A percentile compares a stretch with the other conserved stretches of the same genome.
These are phyloP conservation scores for Panicum hallii DNA, from an alignment of 202 grass and related monocot genomes.

Conservation along the genomic window DNA sequence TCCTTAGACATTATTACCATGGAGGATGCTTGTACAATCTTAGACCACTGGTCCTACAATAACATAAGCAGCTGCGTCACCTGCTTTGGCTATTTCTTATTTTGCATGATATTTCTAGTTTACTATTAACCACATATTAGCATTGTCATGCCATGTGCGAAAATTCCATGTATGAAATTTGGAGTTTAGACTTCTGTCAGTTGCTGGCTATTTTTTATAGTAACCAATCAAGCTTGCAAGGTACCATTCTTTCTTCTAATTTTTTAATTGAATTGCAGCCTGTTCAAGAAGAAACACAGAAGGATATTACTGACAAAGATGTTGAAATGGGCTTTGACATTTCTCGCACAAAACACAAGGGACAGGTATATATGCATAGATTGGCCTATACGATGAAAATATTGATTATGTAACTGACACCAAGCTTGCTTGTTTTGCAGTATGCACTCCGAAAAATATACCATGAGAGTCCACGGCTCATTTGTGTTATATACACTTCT, in stretches of 20 bases:
- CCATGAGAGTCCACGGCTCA: conserved; percentile 84
- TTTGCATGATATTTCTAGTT: conserved; percentile 7
- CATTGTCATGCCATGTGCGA: neutral
- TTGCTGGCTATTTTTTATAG: conserved; percentile 9
- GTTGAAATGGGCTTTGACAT: conserved; percentile 93
- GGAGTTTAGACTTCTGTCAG: conserved; percentile 11
- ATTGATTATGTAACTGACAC: conserved; percentile 38
- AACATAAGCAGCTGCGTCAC: neutral
- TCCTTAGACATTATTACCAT: neutral
- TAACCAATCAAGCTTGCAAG: conserved; percentile 27
- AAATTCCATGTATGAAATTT: neutral
- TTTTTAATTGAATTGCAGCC: conserved; percentile 61
- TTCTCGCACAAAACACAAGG: conserved; percentile 78
- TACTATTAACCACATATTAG: conserved; percentile 8
- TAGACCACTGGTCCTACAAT: conserved; percentile 3
- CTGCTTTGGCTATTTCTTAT: neutral
- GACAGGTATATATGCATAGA: conserved; percentile 61
- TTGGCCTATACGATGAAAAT: conserved; percentile 7
- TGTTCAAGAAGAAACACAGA: conserved; percentile 73
- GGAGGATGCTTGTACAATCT: conserved; percentile 22
- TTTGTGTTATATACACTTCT: conserved; percentile 96
- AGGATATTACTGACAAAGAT: conserved; percentile 85
- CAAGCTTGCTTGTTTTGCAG: conserved; percentile 58
- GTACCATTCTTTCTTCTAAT: conserved; percentile 35
- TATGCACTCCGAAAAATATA: conserved; percentile 96